Base-by-base conservation (phyloP, 1,284 basidiomycete genomes). In the Ustilago shanxiensis region DNA sequence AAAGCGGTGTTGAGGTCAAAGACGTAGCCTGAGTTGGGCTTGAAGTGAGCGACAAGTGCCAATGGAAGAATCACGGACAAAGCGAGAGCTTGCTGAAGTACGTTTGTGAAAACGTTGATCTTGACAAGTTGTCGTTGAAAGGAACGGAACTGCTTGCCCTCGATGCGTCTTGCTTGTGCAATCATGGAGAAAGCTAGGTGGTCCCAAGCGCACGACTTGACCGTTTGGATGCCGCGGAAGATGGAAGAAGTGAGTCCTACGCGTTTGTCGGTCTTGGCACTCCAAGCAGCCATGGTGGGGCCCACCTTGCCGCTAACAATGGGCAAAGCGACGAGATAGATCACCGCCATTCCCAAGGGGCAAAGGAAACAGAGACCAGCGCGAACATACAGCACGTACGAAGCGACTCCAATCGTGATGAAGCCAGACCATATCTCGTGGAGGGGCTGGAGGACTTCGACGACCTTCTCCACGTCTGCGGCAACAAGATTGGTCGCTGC, bases 391-490 rank as follows among this genome's bases (percentile, higher is more conserved):
- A 83, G 75, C 1, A 83, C 60, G 54, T 77, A 81, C 31, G 66
- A 51, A n/a, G 78, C 81, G 18, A 83, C 59, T 20, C 37, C 50
- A 44, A 83, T 72, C 31, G 69, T 72, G 54, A 83, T 59, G 20
- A 72, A 16, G 6, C 72, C 72, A 11, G 69, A 72, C 73, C 83
- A 83, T 6, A 83, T 62, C 1, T 63, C 60, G 35, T 81, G 79
- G n/a, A 81, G 9, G 35, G 69, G 47, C 47, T 73, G 52, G 52
- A 77, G 57, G 11, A 44, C 33, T 53, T 56, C 56, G 58, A 83
- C 70, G 55, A 83, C 69, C 10, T 80, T 64, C 58, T 83, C 81
- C 57, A 77, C 67, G 45, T 83, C 82, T 18, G 79, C 80, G 26
- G 77, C 79, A 72, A 83, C 79, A 26, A 83, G 60, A 47, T 80